Percentiles rank a stretch among this genome's conserved stretches.
These are phyloP conservation scores for Anthostomella pinea DNA, from an alignment of 2,329 filamentous ascomycete species.

Conservation along the genomic window DNA sequence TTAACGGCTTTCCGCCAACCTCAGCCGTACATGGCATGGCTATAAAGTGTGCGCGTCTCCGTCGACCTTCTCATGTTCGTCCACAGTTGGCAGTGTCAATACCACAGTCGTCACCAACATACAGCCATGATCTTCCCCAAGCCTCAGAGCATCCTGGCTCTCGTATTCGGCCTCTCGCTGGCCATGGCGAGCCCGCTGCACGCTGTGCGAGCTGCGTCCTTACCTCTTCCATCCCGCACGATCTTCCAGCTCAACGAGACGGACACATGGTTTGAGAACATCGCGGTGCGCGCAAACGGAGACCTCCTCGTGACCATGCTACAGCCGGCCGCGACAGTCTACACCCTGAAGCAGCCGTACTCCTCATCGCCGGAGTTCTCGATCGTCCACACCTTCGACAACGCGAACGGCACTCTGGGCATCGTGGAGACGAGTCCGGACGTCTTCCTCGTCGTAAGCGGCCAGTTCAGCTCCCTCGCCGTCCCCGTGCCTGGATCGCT, in stretches of 20 bases:
- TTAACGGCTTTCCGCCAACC: too few relatives aligned
- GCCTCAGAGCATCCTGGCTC: too few relatives aligned
- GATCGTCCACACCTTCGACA: conserved; percentile 29
- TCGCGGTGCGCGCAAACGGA: conserved; percentile 32
- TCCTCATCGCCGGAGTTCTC: conserved; percentile 16
- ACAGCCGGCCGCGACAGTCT: conserved; percentile 24
- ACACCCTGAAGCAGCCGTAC: conserved; percentile 28
- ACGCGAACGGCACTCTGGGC: conserved; percentile 26
- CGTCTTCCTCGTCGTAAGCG: conserved; percentile 20
- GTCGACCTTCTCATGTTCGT: too few relatives aligned
- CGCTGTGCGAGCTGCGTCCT: too few relatives aligned
- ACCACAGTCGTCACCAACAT: too few relatives aligned
- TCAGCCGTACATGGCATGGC: too few relatives aligned
- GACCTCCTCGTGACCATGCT: conserved; percentile 32
- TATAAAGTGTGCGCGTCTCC: too few relatives aligned
- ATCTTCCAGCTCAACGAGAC: conserved; percentile 22
- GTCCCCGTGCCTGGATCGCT: conserved; percentile 11
- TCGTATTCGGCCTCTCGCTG: too few relatives aligned
- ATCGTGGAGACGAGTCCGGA: conserved; percentile 31
- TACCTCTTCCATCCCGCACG: conserved; percentile 13
- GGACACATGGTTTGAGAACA: conserved; percentile 32
- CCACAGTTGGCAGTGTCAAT: too few relatives aligned
- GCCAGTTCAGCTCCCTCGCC: conserved; percentile 6
- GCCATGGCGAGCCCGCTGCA: too few relatives aligned
- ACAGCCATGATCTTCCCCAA: too few relatives aligned